phyloP scores from a whole-genome alignment of 1,139 yeast species.

The Pichia sp. region DNA sequence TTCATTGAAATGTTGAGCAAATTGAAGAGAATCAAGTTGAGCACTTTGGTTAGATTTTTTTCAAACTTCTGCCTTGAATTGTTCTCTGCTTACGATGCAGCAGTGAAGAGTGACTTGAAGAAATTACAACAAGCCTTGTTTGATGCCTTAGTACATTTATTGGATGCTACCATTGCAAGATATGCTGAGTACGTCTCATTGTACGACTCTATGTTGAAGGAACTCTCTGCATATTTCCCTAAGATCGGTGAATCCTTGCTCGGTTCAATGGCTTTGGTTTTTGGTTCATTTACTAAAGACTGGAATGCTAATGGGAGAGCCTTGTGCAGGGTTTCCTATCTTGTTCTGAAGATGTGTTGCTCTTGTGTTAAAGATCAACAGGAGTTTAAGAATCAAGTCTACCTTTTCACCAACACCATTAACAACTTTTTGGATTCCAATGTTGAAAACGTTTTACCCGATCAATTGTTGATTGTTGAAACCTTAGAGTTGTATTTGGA shows the following conservation, averaged over 20 bases:
- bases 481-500: constrained; percentile 47
- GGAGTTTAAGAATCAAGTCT: constrained; percentile 29
- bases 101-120: constrained; percentile 16
- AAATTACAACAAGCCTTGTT: constrained; percentile 33
- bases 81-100: constrained; percentile 22
- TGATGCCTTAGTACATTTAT: constrained; percentile 50
- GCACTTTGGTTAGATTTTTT: constrained; percentile 44
- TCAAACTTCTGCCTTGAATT: constrained; percentile 44
- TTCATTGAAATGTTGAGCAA: constrained; percentile 34
- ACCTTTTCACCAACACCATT: constrained; percentile 34
- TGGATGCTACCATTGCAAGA: constrained; percentile 60
- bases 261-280: constrained; percentile 39
- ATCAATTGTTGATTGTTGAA: constrained; percentile 54
- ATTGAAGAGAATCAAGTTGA: constrained; percentile 39
- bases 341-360: constrained; percentile 38
- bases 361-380: constrained; percentile 26
- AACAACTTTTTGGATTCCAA: constrained; percentile 42
- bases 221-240: constrained; percentile 28
- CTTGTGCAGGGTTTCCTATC: constrained; percentile 50
- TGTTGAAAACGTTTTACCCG: constrained; percentile 43
- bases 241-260: constrained; percentile 46
- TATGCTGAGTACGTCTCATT: constrained; percentile 56
- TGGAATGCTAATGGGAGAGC: constrained; percentile 64
- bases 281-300: constrained; percentile 41
- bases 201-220: constrained; percentile 40